Base-by-base conservation (phyloP, 331 rosid species). In the Pyrus hybrid region DNA sequence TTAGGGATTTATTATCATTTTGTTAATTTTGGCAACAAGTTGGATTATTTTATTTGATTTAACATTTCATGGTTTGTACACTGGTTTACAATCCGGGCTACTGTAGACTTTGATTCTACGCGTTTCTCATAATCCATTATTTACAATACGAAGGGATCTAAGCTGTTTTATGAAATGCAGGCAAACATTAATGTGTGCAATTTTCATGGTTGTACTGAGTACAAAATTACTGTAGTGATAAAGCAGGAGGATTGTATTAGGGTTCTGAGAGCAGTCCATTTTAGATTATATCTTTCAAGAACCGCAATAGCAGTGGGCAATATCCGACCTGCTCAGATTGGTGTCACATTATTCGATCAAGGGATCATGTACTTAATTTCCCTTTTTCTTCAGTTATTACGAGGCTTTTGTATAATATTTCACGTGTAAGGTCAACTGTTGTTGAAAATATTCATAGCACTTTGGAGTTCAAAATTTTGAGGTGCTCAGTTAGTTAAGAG, bases 201-300 rank as follows among this genome's bases (percentile, higher is more conserved):
- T 94, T 72, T 97, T 63, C 98, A 94, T 87, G 98, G 98, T 82
- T 94, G 98, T 81, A 83, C 92, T 7, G 98, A 94, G 91, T 91
- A 90, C 86, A 94, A 94, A 80, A 87, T 94, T 7, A 94, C 98
- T 12, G 96, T 94, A 43, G 97, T 94, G 45, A n/a, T 94, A 58
- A 94, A 88, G 89, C 85, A 95, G 72, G 98, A 91, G 82, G 96
- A 94, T 79, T 91, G 97, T 80, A 87, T 94, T 81, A 91, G 89
- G 82, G 98, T 96, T 82, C 80, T 91, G 80, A 81, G 88, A 73
- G 98, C 98, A 37, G 98, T 94, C 69, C 98, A 94, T 84, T 91
- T 97, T 37, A 86, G 98, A 85, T 94, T 94, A 83, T 94, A 94
- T 85, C 91, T 81, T 68, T 94, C 98, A 68, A 88, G 91, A 85